A percentile compares a stretch with the other conserved stretches of the same genome.
phyloP scores from a whole-genome alignment of 192 early-diverging fungal species.

The Chytriomyces sp. region DNA sequence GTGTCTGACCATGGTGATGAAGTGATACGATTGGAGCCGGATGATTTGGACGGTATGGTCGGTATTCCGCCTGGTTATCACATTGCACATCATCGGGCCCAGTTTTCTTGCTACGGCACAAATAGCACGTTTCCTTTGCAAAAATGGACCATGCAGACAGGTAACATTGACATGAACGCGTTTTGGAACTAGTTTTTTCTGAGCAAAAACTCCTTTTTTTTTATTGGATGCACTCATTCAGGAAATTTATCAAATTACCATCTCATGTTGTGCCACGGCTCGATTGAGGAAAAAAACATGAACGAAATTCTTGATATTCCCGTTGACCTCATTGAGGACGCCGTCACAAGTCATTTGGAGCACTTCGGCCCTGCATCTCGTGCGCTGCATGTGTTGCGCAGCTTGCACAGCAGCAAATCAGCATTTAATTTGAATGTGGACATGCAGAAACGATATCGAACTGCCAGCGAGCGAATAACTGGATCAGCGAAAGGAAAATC shows the following conservation, averaged over 20 bases:
- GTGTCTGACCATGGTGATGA: neutral
- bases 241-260: conserved; percentile 33
- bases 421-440: conserved; percentile 4
- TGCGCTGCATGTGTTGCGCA: neutral
- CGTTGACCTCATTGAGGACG: conserved; percentile 24
- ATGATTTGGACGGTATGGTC: neutral
- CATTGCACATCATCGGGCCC: neutral
- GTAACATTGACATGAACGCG: neutral
- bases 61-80: neutral
- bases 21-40: neutral
- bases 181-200: neutral
- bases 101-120: neutral
- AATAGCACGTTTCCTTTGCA: neutral
- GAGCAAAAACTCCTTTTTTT: neutral
- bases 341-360: conserved; percentile 18
- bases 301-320: conserved; percentile 24
- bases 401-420: neutral
- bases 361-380: conserved; percentile 26
- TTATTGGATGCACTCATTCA: neutral
- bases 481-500: conserved; percentile 14
- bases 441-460: conserved; percentile 5
- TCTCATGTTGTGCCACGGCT: conserved; percentile 8
- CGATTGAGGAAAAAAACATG: conserved; percentile 20
- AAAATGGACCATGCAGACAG: conserved; percentile 6
- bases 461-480: conserved; percentile 3